Percentiles rank a stretch among this genome's conserved stretches.
phyloP scores from a whole-genome alignment of 495 filamentous ascomycete species.

The Chaetomidium leptoderma region DNA sequence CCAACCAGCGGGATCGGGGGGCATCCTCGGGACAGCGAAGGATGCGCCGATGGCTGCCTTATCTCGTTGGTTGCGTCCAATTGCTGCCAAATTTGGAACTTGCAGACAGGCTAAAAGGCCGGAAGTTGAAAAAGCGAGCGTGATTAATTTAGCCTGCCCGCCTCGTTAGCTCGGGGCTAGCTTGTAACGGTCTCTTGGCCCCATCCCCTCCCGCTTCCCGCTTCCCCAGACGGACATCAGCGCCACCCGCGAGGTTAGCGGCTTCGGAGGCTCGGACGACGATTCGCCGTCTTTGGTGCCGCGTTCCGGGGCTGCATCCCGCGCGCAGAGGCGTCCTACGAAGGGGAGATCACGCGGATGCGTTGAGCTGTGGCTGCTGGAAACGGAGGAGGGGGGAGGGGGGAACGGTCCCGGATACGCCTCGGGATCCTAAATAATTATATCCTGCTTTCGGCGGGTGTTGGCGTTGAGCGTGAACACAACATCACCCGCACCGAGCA shows the following conservation, averaged over 20 bases:
- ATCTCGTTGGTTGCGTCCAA: slow-evolving; percentile 1
- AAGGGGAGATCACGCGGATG: not conserved
- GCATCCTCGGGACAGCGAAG: not conserved
- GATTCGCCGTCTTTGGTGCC: slow-evolving; percentile 6
- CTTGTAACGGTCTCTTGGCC: slow-evolving; percentile 10
- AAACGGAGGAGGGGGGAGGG: too few relatives aligned
- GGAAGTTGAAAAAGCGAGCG: slow-evolving; percentile 5
- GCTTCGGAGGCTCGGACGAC: not conserved
- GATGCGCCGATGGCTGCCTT: not conserved
- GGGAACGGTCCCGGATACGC: not conserved
- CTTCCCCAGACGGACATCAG: slow-evolving; percentile 7
- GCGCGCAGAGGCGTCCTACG: not conserved
- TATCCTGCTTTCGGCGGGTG: not conserved
- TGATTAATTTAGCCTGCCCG: slow-evolving; percentile 14
- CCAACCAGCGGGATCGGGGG: not conserved
- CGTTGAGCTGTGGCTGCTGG: not conserved
- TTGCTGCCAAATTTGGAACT: slow-evolving; percentile 20
- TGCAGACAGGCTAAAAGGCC: slow-evolving; percentile 23
- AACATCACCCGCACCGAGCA: too few relatives aligned
- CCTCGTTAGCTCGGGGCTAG: not conserved
- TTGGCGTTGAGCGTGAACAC: too few relatives aligned
- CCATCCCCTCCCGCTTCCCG: not conserved
- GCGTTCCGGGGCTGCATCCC: not conserved
- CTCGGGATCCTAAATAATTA: not conserved
- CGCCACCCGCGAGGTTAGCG: not conserved